Evolutionary conservation across 768 basidiomycete genomes (phyloP).

Genomic region (Dentipellis fragilis): DNA sequence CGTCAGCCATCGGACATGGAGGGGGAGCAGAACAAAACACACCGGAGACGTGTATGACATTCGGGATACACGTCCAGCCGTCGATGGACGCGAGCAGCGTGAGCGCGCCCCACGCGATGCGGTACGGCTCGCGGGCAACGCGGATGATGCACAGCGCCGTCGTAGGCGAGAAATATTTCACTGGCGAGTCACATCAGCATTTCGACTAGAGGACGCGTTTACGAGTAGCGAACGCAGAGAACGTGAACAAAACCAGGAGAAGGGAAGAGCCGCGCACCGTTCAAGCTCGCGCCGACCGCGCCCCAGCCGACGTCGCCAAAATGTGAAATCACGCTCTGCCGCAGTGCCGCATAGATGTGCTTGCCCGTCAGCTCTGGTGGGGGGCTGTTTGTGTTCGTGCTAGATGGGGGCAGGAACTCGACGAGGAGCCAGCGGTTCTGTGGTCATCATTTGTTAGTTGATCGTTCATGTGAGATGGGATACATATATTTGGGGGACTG

Average conservation of each 20-base stretch:
- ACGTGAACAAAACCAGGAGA: no score
- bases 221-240: no score
- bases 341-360: slow-evolving; percentile 58
- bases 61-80: slow-evolving; percentile 50
- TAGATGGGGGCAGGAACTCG: slow-evolving; percentile 51
- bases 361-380: slow-evolving; percentile 40
- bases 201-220: no score
- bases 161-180: slow-evolving; percentile 80
- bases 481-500: neutral
- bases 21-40: slow-evolving; percentile 13
- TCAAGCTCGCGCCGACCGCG: slow-evolving; percentile 59
- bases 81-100: slow-evolving; percentile 61
- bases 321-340: slow-evolving; percentile 56
- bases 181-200: slow-evolving; percentile 25
- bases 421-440: slow-evolving; percentile 87
- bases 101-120: slow-evolving; percentile 69
- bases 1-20: neutral
- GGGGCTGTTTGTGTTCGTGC: neutral
- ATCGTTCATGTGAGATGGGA: neutral
- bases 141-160: slow-evolving; percentile 82
- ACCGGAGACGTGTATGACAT: slow-evolving; percentile 80
- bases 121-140: slow-evolving; percentile 73
- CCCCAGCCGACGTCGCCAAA: slow-evolving; percentile 89
- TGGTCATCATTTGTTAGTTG: neutral
- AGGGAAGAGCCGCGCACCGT: slow-evolving; percentile 33